Evolutionary conservation across 2,329 filamentous ascomycete genomes (phyloP).

Genomic region (Endocalyx cinctus): DNA sequence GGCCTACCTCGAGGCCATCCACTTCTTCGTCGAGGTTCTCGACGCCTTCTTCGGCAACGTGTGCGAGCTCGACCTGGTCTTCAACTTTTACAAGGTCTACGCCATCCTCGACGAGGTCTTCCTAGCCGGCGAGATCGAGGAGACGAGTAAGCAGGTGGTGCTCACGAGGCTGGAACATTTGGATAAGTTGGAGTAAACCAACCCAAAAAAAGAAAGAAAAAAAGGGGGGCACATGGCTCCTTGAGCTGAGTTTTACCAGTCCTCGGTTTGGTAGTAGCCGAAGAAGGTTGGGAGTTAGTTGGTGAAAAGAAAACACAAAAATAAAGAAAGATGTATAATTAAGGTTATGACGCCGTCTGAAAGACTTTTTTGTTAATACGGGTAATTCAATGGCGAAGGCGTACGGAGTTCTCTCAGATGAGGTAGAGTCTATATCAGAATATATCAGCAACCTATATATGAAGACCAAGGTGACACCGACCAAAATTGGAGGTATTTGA

Average conservation of each 20-base stretch:
- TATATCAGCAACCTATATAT: too few species aligned
- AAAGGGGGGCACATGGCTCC: background rate
- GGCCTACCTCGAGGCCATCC: slow-evolving; percentile 93
- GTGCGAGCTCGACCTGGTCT: slow-evolving; percentile 89
- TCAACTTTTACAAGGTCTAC: slow-evolving; percentile 85
- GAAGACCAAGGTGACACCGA: too few species aligned
- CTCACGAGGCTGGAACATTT: slow-evolving; percentile 89
- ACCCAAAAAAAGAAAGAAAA: background rate
- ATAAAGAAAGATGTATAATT: background rate
- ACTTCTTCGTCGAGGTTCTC: slow-evolving; percentile 98
- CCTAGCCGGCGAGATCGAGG: slow-evolving; percentile 93
- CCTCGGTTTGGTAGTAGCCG: background rate
- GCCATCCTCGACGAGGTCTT: slow-evolving; percentile 98
- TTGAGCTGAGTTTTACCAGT: background rate
- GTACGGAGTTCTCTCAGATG: background rate
- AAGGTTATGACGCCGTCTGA: too few species aligned
- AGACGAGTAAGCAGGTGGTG: slow-evolving; percentile 98
- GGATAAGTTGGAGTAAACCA: slow-evolving; percentile 78
- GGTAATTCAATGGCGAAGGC: background rate
- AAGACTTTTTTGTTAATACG: background rate
- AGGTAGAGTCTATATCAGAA: too few species aligned
- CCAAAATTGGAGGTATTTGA: too few species aligned
- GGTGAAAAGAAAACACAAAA: background rate
- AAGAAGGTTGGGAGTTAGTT: background rate
- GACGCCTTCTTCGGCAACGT: slow-evolving; percentile 99